A percentile compares a stretch with the other conserved stretches of the same genome.
These are phyloP conservation scores for Aspergillus egyptiacus DNA, from an alignment of 495 filamentous ascomycete species.

Conservation along the genomic window DNA sequence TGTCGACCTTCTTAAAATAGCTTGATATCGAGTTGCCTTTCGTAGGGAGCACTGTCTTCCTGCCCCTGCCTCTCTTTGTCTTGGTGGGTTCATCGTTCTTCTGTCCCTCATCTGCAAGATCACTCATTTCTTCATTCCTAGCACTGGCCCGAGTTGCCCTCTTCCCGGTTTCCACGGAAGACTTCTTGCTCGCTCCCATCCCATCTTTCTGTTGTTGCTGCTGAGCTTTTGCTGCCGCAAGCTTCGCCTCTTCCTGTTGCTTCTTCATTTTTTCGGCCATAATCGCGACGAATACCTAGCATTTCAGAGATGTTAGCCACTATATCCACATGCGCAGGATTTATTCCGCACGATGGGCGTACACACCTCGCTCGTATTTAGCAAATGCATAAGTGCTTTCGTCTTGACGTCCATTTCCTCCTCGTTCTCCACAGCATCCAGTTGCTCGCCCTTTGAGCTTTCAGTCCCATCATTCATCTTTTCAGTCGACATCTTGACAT, in stretches of 20 bases:
- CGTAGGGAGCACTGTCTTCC: constrained; percentile 24
- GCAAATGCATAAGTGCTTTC: constrained; percentile 38
- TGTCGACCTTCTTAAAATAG: constrained; percentile 54
- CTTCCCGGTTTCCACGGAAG: constrained; percentile 14
- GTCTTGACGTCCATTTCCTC: constrained; percentile 39
- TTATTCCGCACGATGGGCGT: constrained; percentile 1
- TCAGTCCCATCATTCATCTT: not conserved
- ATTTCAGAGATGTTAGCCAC: no score
- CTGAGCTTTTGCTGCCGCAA: constrained; percentile 40
- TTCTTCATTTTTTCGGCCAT: constrained; percentile 60
- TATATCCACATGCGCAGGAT: no score
- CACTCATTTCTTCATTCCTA: constrained; percentile 30
- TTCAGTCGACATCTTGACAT: constrained; percentile 14
- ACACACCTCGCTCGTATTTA: constrained; percentile 48
- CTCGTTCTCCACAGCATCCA: constrained; percentile 20
- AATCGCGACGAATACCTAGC: constrained; percentile 47
- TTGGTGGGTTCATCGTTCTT: constrained; percentile 12
- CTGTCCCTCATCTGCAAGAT: constrained; percentile 17
- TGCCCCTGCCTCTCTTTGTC: constrained; percentile 26
- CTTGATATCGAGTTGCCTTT: constrained; percentile 45
- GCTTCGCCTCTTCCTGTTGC: constrained; percentile 51
- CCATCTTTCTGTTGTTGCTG: constrained; percentile 16
- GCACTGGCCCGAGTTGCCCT: constrained; percentile 30
- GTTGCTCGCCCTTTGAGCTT: not conserved
- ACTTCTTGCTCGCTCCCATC: constrained; percentile 13